Base-by-base conservation (phyloP, 257 asterid genomes). In the Nemophila menziesii region DNA sequence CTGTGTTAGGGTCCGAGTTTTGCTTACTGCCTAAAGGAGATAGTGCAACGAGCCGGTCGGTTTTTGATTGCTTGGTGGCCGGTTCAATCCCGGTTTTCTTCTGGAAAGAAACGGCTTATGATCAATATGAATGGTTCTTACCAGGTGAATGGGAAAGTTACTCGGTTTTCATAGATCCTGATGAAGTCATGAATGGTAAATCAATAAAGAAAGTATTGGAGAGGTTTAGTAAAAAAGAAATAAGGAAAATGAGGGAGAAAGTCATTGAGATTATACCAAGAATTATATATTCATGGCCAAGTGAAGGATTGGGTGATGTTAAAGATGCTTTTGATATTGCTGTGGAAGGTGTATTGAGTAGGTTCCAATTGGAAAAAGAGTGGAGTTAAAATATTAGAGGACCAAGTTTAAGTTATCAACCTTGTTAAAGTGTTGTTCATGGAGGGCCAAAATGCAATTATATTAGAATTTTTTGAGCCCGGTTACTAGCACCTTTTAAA, bases 1-100 rank as follows among this genome's bases (percentile, higher is more conserved):
- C 93, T 2, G 37, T 68, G 15, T 39, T 83, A 58, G 70, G 60
- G 11, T 80, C 97, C 0, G 75, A 80, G 7, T 87, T 87, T 48
- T 87, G 95, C 29, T 21, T 87, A 53, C 92, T 82, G 70, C 93
- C 97, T 0, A 75, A 70, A 47, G 79, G 95, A 23, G 95, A 87
- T 5, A 78, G 84, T 15, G 71, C 37, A 20, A 83, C 95, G 10
- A 55, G 84, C 49, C 57, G 67, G 45, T 65, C 76, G 19, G 82
- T 75, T n/a, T 87, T 87, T 22, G 95, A 87, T 16, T 87, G 95
- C 49, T 63, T 87, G 86, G 59, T 80, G 20, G 78, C 93, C 9
- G 95, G 97, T 21, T 58, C 97, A 0, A 68, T 87, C 3, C 97
- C 95, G 1, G 95, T 87, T 2, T 83, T 80, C 18, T 83, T 87